Evolutionary conservation across 768 basidiomycete genomes (phyloP).

Genomic region (Panaeolus cyanescens): DNA sequence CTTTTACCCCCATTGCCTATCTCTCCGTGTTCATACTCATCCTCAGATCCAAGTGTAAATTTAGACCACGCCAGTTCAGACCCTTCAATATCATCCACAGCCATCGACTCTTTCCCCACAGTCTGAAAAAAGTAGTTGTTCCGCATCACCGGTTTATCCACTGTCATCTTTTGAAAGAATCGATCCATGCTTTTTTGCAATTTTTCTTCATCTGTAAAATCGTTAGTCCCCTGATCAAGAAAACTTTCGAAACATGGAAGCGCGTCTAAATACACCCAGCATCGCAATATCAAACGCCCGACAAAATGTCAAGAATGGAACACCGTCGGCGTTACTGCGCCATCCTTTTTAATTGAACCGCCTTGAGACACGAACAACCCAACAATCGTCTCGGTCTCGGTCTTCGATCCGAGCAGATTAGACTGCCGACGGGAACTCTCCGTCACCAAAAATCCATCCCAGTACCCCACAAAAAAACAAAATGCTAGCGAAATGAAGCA

Average conservation of each 20-base stretch:
- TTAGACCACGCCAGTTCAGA: conserved; percentile 61
- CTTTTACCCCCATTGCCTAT: conserved; percentile 4
- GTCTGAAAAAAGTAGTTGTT: conserved; percentile 63
- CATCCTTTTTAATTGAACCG: background rate
- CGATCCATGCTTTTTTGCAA: conserved; percentile 65
- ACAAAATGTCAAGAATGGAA: background rate
- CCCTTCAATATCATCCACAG: conserved; percentile 18
- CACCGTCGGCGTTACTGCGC: background rate
- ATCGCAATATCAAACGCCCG: no score
- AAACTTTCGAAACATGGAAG: background rate
- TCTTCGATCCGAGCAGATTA: background rate
- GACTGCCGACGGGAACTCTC: background rate
- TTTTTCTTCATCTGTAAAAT: conserved; percentile 53
- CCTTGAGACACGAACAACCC: no score
- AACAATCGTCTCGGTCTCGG: no score
- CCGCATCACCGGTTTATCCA: conserved; percentile 70
- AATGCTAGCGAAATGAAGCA: background rate
- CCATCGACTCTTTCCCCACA: conserved; percentile 16
- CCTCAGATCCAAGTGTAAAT: conserved; percentile 58
- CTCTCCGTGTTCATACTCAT: conserved; percentile 31
- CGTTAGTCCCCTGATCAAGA: background rate
- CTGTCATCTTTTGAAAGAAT: conserved; percentile 66
- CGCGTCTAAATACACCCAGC: conserved; percentile 4
- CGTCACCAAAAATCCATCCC: background rate
- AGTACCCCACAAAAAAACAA: background rate